A percentile compares a stretch with the other conserved stretches of the same genome.
Conservation (phyloP, 371 early-diverging fungal genomes). For the Dichotomocladium elegans region DNA sequence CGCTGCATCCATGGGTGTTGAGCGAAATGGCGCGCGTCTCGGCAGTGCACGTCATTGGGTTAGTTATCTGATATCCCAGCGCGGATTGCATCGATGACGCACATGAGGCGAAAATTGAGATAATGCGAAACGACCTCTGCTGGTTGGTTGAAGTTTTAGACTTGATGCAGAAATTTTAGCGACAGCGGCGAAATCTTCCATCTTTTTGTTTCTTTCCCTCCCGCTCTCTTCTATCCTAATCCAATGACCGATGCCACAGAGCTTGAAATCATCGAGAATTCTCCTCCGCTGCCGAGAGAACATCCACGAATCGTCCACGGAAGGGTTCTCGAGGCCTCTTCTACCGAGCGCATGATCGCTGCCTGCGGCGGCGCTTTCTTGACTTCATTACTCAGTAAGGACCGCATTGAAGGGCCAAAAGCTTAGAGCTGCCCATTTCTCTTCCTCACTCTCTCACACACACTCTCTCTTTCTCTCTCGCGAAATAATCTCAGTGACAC, state of each 20-base stretch:
- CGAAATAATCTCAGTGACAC: slow-evolving; percentile 49
- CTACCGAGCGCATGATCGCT: slow-evolving; percentile 35
- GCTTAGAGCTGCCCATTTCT: background rate
- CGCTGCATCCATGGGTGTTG: too few relatives aligned
- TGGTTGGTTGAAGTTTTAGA: too few relatives aligned
- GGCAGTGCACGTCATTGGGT: too few relatives aligned
- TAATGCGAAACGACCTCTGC: too few relatives aligned
- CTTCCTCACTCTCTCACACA: background rate
- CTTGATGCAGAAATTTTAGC: too few relatives aligned
- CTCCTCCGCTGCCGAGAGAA: slow-evolving; percentile 7
- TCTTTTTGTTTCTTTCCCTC: too few relatives aligned
- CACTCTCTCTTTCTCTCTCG: background rate
- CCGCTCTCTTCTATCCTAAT: background rate
- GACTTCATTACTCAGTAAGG: slow-evolving; percentile 40
- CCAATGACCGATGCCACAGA: slow-evolving; percentile 14
- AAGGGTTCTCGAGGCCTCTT: slow-evolving; percentile 13
- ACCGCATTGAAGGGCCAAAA: background rate
- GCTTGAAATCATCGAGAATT: slow-evolving; percentile 13
- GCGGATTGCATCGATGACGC: too few relatives aligned
- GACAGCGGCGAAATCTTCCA: too few relatives aligned
- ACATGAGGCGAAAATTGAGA: too few relatives aligned
- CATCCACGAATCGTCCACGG: background rate
- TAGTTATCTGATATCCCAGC: too few relatives aligned
- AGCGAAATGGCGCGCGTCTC: too few relatives aligned
- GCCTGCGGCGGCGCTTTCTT: slow-evolving; percentile 39